Percentiles rank a stretch among this genome's conserved stretches.
Conservation (phyloP, 1,284 basidiomycete species). For the Caloboletus inedulis region DNA sequence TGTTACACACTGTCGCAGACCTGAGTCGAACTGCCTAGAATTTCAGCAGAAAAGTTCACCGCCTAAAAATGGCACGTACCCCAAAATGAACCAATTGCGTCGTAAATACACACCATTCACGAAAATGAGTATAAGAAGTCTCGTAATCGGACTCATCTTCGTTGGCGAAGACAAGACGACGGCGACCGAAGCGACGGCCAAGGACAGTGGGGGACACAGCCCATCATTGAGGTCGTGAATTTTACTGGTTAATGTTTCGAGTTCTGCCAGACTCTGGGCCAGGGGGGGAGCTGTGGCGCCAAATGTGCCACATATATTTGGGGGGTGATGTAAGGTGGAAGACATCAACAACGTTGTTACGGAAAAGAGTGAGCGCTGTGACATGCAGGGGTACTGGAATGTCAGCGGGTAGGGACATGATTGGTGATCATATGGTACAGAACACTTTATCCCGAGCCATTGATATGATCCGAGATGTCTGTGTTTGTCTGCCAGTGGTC, state of each 20-base stretch:
- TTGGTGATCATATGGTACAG: background rate
- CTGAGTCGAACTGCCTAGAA: too few species aligned
- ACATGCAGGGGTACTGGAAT: background rate
- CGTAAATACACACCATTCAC: background rate
- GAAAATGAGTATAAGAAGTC: background rate
- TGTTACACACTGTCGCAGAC: too few species aligned
- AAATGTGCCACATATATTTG: background rate
- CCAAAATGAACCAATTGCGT: background rate
- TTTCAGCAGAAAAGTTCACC: background rate
- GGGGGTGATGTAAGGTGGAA: background rate
- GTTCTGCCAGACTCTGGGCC: too few species aligned
- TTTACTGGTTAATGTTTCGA: background rate
- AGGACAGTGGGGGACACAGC: background rate
- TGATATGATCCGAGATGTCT: background rate
- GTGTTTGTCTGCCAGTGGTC: background rate
- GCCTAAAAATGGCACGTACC: background rate
- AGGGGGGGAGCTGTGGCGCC: too few species aligned
- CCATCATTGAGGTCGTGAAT: background rate
- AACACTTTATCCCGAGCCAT: background rate
- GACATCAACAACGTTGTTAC: background rate
- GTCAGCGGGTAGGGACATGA: background rate
- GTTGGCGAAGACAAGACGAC: background rate
- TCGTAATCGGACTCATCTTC: background rate
- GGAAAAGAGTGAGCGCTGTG: background rate
- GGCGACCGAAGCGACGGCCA: background rate